phyloP scores from a whole-genome alignment of 441 rosid genomes.

The Erysimum pusillum region DNA sequence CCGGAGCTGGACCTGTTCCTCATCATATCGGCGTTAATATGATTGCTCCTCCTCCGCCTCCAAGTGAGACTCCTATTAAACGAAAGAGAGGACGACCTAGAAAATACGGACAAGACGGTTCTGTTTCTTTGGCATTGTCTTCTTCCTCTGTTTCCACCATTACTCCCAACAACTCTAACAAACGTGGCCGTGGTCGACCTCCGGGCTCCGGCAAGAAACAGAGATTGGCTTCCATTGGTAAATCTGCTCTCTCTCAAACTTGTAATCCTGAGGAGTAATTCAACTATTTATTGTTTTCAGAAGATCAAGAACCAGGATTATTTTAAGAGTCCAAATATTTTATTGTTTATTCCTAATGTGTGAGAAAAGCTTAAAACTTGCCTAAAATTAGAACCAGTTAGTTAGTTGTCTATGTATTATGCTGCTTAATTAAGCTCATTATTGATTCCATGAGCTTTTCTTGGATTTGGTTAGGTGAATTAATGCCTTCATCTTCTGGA shows the following conservation, averaged over 20 bases:
- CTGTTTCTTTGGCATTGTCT: constrained; percentile 86
- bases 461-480: constrained; percentile 60
- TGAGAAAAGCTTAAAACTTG: neutral
- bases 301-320: neutral
- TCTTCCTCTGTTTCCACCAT: constrained; percentile 60
- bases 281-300: neutral
- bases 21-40: constrained; percentile 36
- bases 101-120: constrained; percentile 87
- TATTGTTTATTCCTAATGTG: constrained; percentile 14
- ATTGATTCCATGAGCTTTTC: constrained; percentile 29
- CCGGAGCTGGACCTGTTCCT: constrained; percentile 32
- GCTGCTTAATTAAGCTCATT: constrained; percentile 12
- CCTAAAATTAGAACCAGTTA: neutral
- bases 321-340: constrained; percentile 13
- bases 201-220: constrained; percentile 92
- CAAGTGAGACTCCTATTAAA: constrained; percentile 63
- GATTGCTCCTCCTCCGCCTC: constrained; percentile 55
- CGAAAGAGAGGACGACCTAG: constrained; percentile 94
- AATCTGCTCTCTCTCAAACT: constrained; percentile 6
- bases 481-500: constrained; percentile 87
- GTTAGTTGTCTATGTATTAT: constrained; percentile 12
- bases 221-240: constrained; percentile 76
- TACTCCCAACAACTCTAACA: constrained; percentile 58
- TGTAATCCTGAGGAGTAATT: neutral
- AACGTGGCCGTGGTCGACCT: constrained; percentile 93